A percentile compares a stretch with the other conserved stretches of the same genome.
These are phyloP conservation scores for Histomonas meleagridis DNA, from an alignment of 208 protist species.

Conservation along the genomic window DNA sequence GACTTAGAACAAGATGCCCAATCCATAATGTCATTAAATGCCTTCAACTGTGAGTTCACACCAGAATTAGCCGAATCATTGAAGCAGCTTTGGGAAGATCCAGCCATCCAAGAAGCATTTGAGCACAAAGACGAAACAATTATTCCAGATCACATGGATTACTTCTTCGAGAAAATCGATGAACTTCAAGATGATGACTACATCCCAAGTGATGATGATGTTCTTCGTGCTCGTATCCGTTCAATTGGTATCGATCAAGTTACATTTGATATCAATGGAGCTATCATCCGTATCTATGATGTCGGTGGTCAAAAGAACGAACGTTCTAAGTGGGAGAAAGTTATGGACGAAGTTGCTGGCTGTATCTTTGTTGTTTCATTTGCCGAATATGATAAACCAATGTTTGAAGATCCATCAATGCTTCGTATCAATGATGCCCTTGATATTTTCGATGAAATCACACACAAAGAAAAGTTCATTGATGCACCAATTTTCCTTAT, in stretches of 20 bases:
- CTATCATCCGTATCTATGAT: conserved; percentile 39
- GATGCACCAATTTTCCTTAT: not conserved
- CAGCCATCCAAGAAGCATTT: not conserved
- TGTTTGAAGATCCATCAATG: not conserved
- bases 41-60: not conserved
- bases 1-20: not conserved
- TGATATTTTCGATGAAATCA: not conserved
- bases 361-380: conserved; percentile 29
- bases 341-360: conserved; percentile 5
- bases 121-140: not conserved
- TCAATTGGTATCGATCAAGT: not conserved
- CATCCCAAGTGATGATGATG: conserved; percentile 39
- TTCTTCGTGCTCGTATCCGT: conserved; percentile 31
- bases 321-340: conserved; percentile 50
- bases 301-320: conserved; percentile 51
- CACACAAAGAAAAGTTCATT: not conserved
- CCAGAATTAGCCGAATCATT: not conserved
- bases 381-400: conserved; percentile 25
- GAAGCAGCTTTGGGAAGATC: not conserved
- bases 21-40: not conserved
- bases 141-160: conserved; percentile 34
- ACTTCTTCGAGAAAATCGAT: conserved; percentile 43
- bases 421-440: not conserved
- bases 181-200: conserved; percentile 32
- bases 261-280: not conserved